A percentile compares a stretch with the other conserved stretches of the same genome.
phyloP scores from a whole-genome alignment of 257 asterid genomes.

The Gentiana macrophylla region DNA sequence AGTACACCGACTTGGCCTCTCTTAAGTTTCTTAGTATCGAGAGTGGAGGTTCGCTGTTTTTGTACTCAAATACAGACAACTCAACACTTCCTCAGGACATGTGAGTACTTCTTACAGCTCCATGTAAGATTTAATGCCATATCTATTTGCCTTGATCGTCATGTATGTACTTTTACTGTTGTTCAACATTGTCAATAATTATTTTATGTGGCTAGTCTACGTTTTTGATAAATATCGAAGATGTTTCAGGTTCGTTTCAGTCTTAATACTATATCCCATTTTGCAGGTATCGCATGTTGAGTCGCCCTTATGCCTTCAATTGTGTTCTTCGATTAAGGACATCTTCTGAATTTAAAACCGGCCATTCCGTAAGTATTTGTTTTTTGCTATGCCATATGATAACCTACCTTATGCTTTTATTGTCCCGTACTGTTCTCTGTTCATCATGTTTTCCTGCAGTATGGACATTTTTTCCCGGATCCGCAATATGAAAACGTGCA shows the following conservation, averaged over 20 bases:
- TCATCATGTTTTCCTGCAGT: conserved; percentile 43
- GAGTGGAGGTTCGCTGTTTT: conserved; percentile 96
- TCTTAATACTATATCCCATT: conserved; percentile 25
- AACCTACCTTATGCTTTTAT: neutral
- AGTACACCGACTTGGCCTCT: conserved; percentile 97
- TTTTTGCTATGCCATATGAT: conserved; percentile 8
- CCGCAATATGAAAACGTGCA: conserved; percentile 96
- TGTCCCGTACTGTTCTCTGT: conserved; percentile 17
- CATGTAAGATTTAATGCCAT: conserved; percentile 1
- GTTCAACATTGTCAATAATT: too few species aligned
- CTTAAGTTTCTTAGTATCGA: conserved; percentile 94
- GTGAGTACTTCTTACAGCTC: conserved; percentile 38
- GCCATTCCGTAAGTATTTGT: conserved; percentile 61
- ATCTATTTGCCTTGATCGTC: neutral
- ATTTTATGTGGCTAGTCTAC: too few species aligned
- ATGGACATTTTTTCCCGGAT: conserved; percentile 98
- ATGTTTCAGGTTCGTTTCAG: neutral
- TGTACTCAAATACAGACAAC: conserved; percentile 86
- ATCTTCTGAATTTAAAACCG: conserved; percentile 80
- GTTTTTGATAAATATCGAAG: too few species aligned
- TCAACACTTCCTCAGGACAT: conserved; percentile 99
- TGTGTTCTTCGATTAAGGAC: conserved; percentile 90
- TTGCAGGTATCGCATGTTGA: conserved; percentile 96
- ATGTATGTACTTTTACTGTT: neutral
- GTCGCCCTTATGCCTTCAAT: conserved; percentile 90